Conservation (phyloP, 106 monocot species). For the Posidonia australis region DNA sequence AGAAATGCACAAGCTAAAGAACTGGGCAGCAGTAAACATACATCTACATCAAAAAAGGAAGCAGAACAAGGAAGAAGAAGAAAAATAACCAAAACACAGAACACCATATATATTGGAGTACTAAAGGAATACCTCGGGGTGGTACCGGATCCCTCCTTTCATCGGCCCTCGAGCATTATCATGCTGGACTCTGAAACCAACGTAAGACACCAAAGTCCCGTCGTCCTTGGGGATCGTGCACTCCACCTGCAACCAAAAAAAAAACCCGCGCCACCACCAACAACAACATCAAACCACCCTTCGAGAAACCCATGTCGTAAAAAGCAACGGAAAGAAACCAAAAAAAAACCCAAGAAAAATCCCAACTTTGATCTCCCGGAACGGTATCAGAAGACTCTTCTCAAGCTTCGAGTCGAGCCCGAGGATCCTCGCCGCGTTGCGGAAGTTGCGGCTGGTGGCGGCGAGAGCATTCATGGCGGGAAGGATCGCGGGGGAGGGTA, state of each 20-base stretch:
- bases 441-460: constrained; percentile 88
- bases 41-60: too few species aligned
- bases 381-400: constrained; percentile 90
- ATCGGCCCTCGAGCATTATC: constrained; percentile 95
- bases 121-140: constrained; percentile 58
- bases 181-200: constrained; percentile 94
- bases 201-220: constrained; percentile 59
- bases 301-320: not conserved
- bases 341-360: not conserved
- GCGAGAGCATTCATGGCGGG: constrained; percentile 74
- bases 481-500: not conserved
- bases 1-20: too few species aligned
- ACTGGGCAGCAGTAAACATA: too few species aligned
- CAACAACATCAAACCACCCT: not conserved
- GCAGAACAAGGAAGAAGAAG: not conserved
- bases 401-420: constrained; percentile 85
- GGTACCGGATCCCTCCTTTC: constrained; percentile 95
- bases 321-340: not conserved
- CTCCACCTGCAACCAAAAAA: constrained; percentile 53
- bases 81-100: too few species aligned
- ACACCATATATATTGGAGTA: too few species aligned
- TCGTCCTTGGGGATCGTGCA: constrained; percentile 94
- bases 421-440: constrained; percentile 59
- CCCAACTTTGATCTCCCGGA: constrained; percentile 81
- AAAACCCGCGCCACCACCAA: not conserved